Evolutionary conservation across 1,284 basidiomycete species (phyloP).

Genomic region (Cutaneotrichosporon cavernicola): DNA sequence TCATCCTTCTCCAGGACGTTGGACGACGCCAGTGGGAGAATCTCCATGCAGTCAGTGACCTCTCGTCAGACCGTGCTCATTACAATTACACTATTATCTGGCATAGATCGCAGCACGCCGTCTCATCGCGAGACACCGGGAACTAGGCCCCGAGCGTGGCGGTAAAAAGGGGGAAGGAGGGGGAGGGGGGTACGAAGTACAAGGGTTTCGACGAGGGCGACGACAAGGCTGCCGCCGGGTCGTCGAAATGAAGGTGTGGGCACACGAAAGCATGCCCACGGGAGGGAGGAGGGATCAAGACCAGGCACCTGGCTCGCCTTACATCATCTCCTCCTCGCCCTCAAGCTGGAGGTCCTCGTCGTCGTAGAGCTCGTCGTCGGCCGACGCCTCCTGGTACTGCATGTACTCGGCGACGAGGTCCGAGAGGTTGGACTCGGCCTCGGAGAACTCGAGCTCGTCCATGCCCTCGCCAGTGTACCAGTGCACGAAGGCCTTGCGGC

Average conservation of each 20-base stretch:
- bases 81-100: conserved; percentile 6
- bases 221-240: conserved; percentile 27
- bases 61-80: not conserved
- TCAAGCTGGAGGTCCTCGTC: conserved; percentile 50
- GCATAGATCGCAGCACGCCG: conserved; percentile 45
- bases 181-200: conserved; percentile 6
- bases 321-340: conserved; percentile 41
- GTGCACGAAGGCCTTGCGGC: conserved; percentile 97
- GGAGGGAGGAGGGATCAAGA: conserved; percentile 16
- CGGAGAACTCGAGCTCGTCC: conserved; percentile 95
- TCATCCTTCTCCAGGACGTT: no score
- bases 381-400: conserved; percentile 85
- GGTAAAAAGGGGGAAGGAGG: conserved; percentile 21
- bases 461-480: conserved; percentile 99
- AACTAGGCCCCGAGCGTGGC: conserved; percentile 46
- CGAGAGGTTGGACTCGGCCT: conserved; percentile 95
- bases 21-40: no score
- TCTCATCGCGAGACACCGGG: conserved; percentile 50
- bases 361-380: conserved; percentile 56
- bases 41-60: not conserved
- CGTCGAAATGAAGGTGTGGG: conserved; percentile 11
- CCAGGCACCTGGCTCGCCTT: conserved; percentile 12
- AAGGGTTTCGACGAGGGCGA: conserved; percentile 19
- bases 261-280: conserved; percentile 12
- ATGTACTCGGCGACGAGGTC: conserved; percentile 88